Conservation (phyloP, 495 filamentous ascomycete species). For the Hyaloscypha hepaticicola region DNA sequence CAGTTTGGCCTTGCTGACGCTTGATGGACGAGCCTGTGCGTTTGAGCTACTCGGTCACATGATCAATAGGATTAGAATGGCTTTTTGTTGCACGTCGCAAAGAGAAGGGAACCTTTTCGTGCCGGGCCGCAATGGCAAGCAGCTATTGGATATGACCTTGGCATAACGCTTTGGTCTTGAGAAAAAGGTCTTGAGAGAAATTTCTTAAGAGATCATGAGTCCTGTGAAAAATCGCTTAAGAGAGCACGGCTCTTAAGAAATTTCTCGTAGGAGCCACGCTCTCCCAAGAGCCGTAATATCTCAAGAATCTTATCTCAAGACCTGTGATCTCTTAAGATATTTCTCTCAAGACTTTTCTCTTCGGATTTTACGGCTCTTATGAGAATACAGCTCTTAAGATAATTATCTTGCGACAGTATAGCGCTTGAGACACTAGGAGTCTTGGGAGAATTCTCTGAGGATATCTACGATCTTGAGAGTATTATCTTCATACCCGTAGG, state of each 20-base stretch:
- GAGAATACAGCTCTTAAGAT: conserved; percentile 16
- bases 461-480: too few species aligned
- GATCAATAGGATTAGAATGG: conserved; percentile 7
- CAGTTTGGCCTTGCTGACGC: conserved; percentile 16
- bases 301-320: neutral
- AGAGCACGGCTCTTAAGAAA: conserved; percentile 11
- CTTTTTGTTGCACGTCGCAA: conserved; percentile 13
- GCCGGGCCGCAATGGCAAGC: conserved; percentile 3
- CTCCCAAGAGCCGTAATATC: neutral
- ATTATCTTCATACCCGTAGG: too few species aligned
- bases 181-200: conserved; percentile 11
- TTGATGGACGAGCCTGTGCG: conserved; percentile 6
- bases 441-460: conserved; percentile 14
- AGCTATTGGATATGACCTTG: conserved; percentile 12
- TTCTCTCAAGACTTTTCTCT: conserved; percentile 8
- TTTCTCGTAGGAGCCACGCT: conserved; percentile 1
- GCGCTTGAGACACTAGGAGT: conserved; percentile 3
- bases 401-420: conserved; percentile 13
- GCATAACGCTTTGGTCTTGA: conserved; percentile 12
- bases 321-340: conserved; percentile 7
- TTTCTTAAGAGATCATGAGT: conserved; percentile 16
- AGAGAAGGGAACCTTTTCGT: conserved; percentile 4
- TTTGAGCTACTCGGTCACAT: conserved; percentile 8
- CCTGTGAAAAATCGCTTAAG: conserved; percentile 17
- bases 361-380: conserved; percentile 11